A percentile compares a stretch with the other conserved stretches of the same genome.
phyloP scores from a whole-genome alignment of 2,329 filamentous ascomycete species.

The Macrophomina pseudophaseolina region DNA sequence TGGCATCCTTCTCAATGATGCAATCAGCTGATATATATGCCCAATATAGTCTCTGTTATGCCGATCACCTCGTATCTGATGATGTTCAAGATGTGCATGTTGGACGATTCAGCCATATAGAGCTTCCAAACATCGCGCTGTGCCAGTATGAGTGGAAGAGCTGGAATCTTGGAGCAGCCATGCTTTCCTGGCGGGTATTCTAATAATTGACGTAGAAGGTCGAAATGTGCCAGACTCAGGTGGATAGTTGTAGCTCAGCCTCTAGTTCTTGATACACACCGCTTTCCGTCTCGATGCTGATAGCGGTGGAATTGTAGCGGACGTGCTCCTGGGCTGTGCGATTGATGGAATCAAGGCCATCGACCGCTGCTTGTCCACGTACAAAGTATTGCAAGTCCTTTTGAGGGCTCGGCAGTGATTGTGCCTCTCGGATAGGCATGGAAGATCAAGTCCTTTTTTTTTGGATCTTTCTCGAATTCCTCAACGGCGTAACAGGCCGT shows the following conservation, averaged over 20 bases:
- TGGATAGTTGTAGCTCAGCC: constrained; percentile 21
- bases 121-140: constrained; percentile 28
- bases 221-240: constrained; percentile 25
- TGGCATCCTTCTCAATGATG: constrained; percentile 23
- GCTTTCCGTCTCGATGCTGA: constrained; percentile 26
- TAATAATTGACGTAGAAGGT: constrained; percentile 9
- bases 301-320: constrained; percentile 5
- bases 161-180: not conserved
- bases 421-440: too few relatives aligned
- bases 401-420: constrained; percentile 15
- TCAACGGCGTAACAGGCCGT: too few relatives aligned
- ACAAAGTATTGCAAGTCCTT: not conserved
- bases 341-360: constrained; percentile 3
- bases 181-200: not conserved
- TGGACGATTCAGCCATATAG: not conserved
- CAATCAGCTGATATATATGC: constrained; percentile 27
- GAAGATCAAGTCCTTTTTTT: too few relatives aligned
- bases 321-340: constrained; percentile 22
- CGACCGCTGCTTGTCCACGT: not conserved
- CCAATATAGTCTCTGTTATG: constrained; percentile 13
- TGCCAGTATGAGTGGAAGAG: constrained; percentile 20
- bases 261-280: not conserved
- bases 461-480: too few relatives aligned
- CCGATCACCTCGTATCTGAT: constrained; percentile 16
- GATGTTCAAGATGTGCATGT: not conserved